Percentiles rank a stretch among this genome's conserved stretches.
phyloP scores from a whole-genome alignment of 2,329 filamentous ascomycete species.

The Cercospora citrullina region DNA sequence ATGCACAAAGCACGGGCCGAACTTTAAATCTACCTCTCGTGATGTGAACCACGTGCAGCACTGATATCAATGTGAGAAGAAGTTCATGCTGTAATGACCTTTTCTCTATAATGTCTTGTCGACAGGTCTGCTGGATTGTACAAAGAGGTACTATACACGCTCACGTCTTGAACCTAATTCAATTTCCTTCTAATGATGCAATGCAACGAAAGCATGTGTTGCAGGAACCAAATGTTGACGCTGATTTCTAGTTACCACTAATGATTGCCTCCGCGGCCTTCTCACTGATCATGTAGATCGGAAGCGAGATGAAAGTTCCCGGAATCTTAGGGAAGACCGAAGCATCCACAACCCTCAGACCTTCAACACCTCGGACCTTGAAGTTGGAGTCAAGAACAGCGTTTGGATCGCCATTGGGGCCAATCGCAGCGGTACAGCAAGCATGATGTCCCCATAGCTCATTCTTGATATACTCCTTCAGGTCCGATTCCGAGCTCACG shows the following conservation, averaged over 20 bases:
- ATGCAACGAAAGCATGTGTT: not conserved
- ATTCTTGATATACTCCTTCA: slow-evolving; percentile 52
- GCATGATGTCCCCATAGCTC: slow-evolving; percentile 61
- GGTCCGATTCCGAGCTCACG: slow-evolving; percentile 45
- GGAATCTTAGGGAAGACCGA: slow-evolving; percentile 59
- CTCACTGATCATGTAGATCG: slow-evolving; percentile 59
- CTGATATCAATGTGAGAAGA: too few relatives aligned
- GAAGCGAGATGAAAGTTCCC: slow-evolving; percentile 54
- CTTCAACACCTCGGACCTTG: slow-evolving; percentile 56
- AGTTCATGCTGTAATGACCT: not conserved
- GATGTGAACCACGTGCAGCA: not conserved
- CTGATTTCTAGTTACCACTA: not conserved
- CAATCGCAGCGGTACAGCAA: slow-evolving; percentile 58
- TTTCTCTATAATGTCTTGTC: not conserved
- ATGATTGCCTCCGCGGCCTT: slow-evolving; percentile 62
- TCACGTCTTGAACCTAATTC: not conserved
- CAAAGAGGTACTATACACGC: not conserved
- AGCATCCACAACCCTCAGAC: slow-evolving; percentile 63
- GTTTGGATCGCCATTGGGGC: slow-evolving; percentile 53
- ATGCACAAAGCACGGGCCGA: not conserved
- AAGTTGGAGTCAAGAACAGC: slow-evolving; percentile 60
- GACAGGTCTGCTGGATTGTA: not conserved
- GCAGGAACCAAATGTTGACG: not conserved
- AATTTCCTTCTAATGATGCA: not conserved
- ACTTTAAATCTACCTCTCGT: not conserved